phyloP scores from a whole-genome alignment of 163 green algal species.

The Volvox carteri region DNA sequence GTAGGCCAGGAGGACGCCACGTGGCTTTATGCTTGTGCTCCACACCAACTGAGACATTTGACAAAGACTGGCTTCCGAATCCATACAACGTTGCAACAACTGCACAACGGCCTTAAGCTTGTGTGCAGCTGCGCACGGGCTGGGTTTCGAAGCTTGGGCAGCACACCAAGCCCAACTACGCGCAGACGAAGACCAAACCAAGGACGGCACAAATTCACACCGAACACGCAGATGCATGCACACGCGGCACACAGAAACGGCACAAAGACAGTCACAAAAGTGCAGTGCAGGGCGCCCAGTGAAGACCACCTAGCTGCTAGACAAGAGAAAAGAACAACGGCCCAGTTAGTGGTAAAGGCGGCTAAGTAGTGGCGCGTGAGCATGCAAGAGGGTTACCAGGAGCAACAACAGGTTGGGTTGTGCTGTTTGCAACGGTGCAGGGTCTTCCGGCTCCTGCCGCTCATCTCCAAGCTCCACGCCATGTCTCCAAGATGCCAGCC shows the following conservation, averaged over 20 bases:
- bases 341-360: conserved; percentile 48
- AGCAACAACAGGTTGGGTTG: conserved; percentile 57
- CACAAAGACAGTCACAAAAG: conserved; percentile 5
- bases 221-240: conserved; percentile 6
- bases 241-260: conserved; percentile 20
- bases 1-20: conserved; percentile 56
- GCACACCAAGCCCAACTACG: conserved; percentile 20
- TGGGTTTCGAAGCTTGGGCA: conserved; percentile 18
- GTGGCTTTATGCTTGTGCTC: conserved; percentile 53
- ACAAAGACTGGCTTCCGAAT: conserved; percentile 15
- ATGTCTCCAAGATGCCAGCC: conserved; percentile 18
- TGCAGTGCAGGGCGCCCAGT: conserved; percentile 40
- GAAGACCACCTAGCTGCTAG: conserved; percentile 54
- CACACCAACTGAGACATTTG: conserved; percentile 21
- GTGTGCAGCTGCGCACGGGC: neutral
- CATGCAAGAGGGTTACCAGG: conserved; percentile 42
- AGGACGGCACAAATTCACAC: conserved; percentile 3
- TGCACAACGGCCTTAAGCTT: neutral
- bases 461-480: conserved; percentile 28
- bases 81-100: conserved; percentile 26
- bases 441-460: conserved; percentile 32
- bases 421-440: conserved; percentile 46
- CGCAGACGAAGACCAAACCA: conserved; percentile 4
- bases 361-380: conserved; percentile 33
- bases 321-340: conserved; percentile 39